Conservation (phyloP, 1,139 yeast species). For the Zygoascus sp. region DNA sequence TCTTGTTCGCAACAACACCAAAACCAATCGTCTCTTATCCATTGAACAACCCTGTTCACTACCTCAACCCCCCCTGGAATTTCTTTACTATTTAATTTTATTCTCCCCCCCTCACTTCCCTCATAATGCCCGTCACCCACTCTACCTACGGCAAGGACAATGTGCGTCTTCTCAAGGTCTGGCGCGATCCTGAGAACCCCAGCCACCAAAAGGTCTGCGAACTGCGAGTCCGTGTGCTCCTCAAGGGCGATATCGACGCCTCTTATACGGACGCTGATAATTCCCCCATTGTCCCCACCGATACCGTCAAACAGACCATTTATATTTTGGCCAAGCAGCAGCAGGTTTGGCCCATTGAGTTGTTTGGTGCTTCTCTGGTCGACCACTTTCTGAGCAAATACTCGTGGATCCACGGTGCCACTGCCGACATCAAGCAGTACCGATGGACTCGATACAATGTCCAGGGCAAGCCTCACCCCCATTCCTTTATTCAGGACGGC, state of each 20-base stretch:
- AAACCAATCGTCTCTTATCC: no score
- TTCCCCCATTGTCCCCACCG: slow-evolving; percentile 86
- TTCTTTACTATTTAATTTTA: neutral
- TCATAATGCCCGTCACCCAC: slow-evolving; percentile 10
- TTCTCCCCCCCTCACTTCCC: neutral
- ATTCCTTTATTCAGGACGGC: slow-evolving; percentile 81
- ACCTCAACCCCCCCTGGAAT: neutral
- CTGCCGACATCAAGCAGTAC: slow-evolving; percentile 61
- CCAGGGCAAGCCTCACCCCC: slow-evolving; percentile 70
- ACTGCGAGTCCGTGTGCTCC: slow-evolving; percentile 70
- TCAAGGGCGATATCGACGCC: slow-evolving; percentile 70
- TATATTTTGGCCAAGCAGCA: slow-evolving; percentile 73
- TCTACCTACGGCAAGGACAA: slow-evolving; percentile 87
- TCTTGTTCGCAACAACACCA: no score
- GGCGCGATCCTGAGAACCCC: slow-evolving; percentile 66
- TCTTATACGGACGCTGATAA: slow-evolving; percentile 88
- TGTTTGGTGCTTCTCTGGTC: slow-evolving; percentile 81
- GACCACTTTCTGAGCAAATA: slow-evolving; percentile 75
- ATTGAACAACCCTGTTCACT: no score
- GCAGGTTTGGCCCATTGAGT: slow-evolving; percentile 81
- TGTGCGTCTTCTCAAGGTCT: slow-evolving; percentile 85
- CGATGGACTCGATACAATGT: slow-evolving; percentile 76
- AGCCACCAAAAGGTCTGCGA: slow-evolving; percentile 74
- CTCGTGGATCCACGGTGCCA: slow-evolving; percentile 67
- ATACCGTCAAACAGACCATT: slow-evolving; percentile 87